A percentile compares a stretch with the other conserved stretches of the same genome.
phyloP scores from a whole-genome alignment of 805 yeast species.

The Komagataella pastoris region DNA sequence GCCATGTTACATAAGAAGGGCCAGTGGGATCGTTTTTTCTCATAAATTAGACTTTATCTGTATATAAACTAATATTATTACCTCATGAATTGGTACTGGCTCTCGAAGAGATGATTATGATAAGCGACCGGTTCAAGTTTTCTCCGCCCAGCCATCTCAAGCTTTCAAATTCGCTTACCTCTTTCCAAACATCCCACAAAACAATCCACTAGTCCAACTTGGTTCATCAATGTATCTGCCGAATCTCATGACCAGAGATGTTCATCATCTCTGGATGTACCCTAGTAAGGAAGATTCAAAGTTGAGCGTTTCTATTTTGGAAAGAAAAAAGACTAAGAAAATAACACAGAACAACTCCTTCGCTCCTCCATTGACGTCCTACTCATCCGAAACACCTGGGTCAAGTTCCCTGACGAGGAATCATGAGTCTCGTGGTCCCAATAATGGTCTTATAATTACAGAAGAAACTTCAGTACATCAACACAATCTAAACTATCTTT shows the following conservation, averaged over 20 bases:
- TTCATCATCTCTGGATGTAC: constrained; percentile 28
- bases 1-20: constrained; percentile 95
- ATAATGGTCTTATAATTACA: constrained; percentile 9
- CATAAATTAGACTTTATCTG: constrained; percentile 1
- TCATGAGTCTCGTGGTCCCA: not conserved
- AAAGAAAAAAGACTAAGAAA: constrained; percentile 1
- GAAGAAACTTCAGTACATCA: not conserved
- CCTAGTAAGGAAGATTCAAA: not conserved
- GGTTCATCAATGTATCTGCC: constrained; percentile 31
- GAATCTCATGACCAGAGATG: constrained; percentile 27
- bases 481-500: constrained; percentile 8
- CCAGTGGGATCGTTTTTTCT: constrained; percentile 71
- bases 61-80: constrained; percentile 1
- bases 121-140: not conserved
- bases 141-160: not conserved
- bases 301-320: not conserved
- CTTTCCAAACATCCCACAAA: not conserved
- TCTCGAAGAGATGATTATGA: not conserved
- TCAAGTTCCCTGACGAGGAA: constrained; percentile 7
- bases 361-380: constrained; percentile 44
- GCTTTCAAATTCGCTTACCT: not conserved
- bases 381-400: constrained; percentile 31
- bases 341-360: constrained; percentile 6
- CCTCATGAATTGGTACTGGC: not conserved
- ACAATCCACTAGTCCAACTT: not conserved